Conservation (phyloP, 805 yeast genomes). For the Ogataea pignaliae region DNA sequence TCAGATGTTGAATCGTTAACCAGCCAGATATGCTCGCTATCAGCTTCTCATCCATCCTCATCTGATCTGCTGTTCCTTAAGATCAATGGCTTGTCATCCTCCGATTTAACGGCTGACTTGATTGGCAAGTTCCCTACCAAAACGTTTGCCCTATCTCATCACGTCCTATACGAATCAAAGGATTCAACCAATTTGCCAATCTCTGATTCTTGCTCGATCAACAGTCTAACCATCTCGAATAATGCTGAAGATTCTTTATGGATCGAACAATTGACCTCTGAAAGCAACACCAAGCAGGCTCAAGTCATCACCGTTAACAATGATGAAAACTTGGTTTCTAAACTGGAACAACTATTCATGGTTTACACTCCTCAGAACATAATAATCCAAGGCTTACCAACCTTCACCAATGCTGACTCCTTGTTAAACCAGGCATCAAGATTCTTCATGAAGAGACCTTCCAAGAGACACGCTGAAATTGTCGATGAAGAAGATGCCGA, state of each 20-base stretch:
- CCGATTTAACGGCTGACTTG: slow-evolving; percentile 12
- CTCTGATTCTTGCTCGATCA: slow-evolving; percentile 4
- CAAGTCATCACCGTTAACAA: slow-evolving; percentile 4
- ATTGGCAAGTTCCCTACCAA: slow-evolving; percentile 5
- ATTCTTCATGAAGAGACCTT: slow-evolving; percentile 8
- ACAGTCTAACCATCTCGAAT: slow-evolving; percentile 1
- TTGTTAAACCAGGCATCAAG: slow-evolving; percentile 15
- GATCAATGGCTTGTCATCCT: slow-evolving; percentile 16
- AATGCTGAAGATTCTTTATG: slow-evolving; percentile 3
- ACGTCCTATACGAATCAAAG: slow-evolving; percentile 18
- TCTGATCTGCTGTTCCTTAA: slow-evolving; percentile 4
- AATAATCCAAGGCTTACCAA: slow-evolving; percentile 32
- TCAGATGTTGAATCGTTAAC: slow-evolving; percentile 8
- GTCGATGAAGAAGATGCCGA: slow-evolving; percentile 25
- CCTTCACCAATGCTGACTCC: slow-evolving; percentile 12
- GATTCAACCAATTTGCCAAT: too few species aligned
- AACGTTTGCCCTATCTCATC: slow-evolving; percentile 12
- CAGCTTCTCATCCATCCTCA: too few species aligned
- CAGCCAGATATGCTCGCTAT: background rate
- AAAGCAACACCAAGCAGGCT: slow-evolving; percentile 2
- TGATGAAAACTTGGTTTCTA: slow-evolving; percentile 10
- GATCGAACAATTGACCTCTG: slow-evolving; percentile 5
- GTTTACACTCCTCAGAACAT: slow-evolving; percentile 12
- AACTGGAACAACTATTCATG: slow-evolving; percentile 10
- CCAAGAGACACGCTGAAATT: slow-evolving; percentile 13